These are phyloP conservation scores for Penicillium angulare DNA, from an alignment of 495 filamentous ascomycete species.

Conservation along the genomic window DNA sequence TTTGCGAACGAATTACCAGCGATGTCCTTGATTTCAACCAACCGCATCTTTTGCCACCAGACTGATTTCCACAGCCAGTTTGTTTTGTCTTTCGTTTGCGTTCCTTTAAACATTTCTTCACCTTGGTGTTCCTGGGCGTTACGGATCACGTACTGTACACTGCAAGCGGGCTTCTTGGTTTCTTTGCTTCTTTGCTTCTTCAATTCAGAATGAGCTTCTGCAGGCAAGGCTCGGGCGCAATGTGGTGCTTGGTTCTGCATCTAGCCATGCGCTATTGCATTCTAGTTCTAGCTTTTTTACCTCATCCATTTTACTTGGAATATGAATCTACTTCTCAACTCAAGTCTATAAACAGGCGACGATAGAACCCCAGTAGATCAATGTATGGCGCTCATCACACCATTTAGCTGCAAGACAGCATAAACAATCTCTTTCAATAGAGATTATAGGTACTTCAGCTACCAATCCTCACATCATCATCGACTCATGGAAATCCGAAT, in stretches of 20 bases:
- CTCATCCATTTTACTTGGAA: too few species aligned
- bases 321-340: too few species aligned
- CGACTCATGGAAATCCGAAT: too few species aligned
- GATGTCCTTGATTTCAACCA: not conserved
- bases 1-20: not conserved
- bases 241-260: not conserved
- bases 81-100: too few species aligned
- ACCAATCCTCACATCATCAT: too few species aligned
- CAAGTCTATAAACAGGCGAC: too few species aligned
- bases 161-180: not conserved
- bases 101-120: not conserved
- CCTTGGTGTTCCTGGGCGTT: slow-evolving; percentile 1
- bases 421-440: too few species aligned
- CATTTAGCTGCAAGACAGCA: too few species aligned
- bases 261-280: not conserved
- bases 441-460: too few species aligned
- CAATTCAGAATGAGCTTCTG: not conserved
- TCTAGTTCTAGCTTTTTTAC: not conserved
- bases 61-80: not conserved
- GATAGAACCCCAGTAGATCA: too few species aligned
- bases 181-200: too few species aligned
- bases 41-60: not conserved
- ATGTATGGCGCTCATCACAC: too few species aligned
- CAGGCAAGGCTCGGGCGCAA: not conserved
- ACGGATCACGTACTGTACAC: not conserved